phyloP scores from a whole-genome alignment of 164 flowering plant species.

The Vitis labrusca region DNA sequence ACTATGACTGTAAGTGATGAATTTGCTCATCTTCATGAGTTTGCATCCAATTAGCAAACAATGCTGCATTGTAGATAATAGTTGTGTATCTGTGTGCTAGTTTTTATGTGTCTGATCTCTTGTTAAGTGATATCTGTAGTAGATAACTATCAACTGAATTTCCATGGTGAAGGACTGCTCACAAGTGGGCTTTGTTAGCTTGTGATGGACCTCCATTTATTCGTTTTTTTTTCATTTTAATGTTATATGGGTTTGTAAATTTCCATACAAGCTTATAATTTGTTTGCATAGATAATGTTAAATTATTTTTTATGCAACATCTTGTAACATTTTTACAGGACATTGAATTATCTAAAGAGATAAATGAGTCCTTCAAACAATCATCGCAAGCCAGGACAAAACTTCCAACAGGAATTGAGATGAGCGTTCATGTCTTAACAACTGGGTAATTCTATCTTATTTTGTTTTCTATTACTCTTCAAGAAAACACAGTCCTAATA shows the following conservation, averaged over 20 bases:
- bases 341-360: slow-evolving; percentile 88
- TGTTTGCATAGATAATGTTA: not conserved
- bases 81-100: no score
- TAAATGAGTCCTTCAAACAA: slow-evolving; percentile 89
- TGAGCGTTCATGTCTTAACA: slow-evolving; percentile 93
- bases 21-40: no score
- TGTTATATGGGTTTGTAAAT: not conserved
- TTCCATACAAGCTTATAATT: not conserved
- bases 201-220: no score
- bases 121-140: no score
- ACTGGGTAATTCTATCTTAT: slow-evolving; percentile 59
- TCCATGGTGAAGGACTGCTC: no score
- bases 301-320: not conserved
- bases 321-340: slow-evolving; percentile 44
- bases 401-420: slow-evolving; percentile 87
- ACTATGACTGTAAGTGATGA: no score
- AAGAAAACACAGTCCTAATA: not conserved
- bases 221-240: not conserved
- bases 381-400: slow-evolving; percentile 93
- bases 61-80: no score
- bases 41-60: no score
- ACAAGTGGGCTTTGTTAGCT: not conserved
- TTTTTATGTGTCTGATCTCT: no score
- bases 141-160: no score
- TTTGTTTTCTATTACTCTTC: not conserved